Base-by-base conservation (phyloP, 2,329 filamentous ascomycete species). In the Hypocreales sp. region DNA sequence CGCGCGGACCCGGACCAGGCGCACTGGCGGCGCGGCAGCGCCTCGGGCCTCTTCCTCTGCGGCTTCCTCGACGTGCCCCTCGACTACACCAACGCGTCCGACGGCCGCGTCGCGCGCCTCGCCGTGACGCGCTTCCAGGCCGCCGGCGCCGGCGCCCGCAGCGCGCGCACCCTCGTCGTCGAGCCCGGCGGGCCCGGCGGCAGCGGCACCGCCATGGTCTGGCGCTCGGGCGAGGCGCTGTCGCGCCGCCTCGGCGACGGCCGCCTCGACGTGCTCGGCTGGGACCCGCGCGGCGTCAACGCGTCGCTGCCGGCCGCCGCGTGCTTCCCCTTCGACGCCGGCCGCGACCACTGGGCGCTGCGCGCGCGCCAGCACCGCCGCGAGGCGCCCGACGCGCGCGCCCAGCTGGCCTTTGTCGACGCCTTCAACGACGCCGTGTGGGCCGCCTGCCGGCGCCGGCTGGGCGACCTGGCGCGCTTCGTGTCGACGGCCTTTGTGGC, bases 281-380 rank as follows among this genome's bases (percentile, higher is more conserved):
- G 60, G 55, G 64, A 68, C 27, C 63, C 63, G n/a, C 55, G 64
- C 4, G 63, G 63, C 2, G 59, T 67, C 28, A 66, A 66, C 35
- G 40, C 47, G 1, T 58, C 61, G 2, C 51, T 51, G 6, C 64
- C 64, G 1, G 40, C 52, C 4, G 39, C 60, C 3, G 42, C 57
- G 2, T 67, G 63, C 42, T 66, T 56, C 27, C 55, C 60, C 5
- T 45, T 54, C 28, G 46, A 61, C 23, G 55, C 52, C 7, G 47
- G 58, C 35, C 51, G 61, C 3, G 59, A 64, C 32, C 56, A 51
- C 28, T 67, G 61, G 61, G 45, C 45, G 9, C 41, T 60, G 22
- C 31, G 55, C n/a, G 41, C 45, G 9, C 39, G 37, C 2, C 50
- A 55, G 33, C 58, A 58, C 35, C 50, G 50, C 13, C 53, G 54